Base-by-base conservation (phyloP, 257 asterid species). In the Salvia rosmarinus region DNA sequence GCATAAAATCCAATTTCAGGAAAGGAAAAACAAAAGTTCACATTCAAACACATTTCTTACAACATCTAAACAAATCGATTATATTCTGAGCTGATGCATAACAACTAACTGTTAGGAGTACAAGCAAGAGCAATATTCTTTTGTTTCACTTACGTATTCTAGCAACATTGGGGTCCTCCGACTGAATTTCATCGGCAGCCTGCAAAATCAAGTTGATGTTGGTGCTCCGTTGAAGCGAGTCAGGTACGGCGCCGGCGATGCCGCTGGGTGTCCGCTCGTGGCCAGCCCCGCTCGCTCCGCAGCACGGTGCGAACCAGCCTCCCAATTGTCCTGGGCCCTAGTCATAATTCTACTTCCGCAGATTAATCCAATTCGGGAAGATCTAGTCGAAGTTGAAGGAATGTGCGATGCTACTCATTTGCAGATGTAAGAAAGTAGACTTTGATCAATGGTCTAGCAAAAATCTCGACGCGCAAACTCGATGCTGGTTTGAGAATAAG, bases 171-270 rank as follows among this genome's bases (percentile, higher is more conserved):
- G 99, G 96, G 70, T 94, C 91, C 82, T 89, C 93, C 2, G 90
- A 80, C 68, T 94, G 98, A 80, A 94, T 85, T 84, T 89, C 98
- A 74, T 94, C 99, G 17, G 99, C 99, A 32, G 96, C 98, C 74
- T 85, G 92, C 71, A 94, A 80, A 76, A 94, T 94, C 13, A 96
- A 81, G 51, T 94, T 85, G 61, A 94, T 78, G 57, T 94, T 88
- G 11, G 97, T 89, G 71, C 93, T 77, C 59, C 96, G 86, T 54
- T 83, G 92, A 39, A 94, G 95, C 69, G 99, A 94, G 75, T 89
- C 98, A 0, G 99, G 99, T 5, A 94, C 99, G 4, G 96, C 77
- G 35, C 97, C 96, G 34, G 98, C 97, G 3, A 94, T 88, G 73
- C 99, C 98, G 57, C 95, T 84, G 23, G 93, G 72, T 34, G 86